phyloP scores from a whole-genome alignment of 148 eudicot species.

The Vaccinium vitisidaea region DNA sequence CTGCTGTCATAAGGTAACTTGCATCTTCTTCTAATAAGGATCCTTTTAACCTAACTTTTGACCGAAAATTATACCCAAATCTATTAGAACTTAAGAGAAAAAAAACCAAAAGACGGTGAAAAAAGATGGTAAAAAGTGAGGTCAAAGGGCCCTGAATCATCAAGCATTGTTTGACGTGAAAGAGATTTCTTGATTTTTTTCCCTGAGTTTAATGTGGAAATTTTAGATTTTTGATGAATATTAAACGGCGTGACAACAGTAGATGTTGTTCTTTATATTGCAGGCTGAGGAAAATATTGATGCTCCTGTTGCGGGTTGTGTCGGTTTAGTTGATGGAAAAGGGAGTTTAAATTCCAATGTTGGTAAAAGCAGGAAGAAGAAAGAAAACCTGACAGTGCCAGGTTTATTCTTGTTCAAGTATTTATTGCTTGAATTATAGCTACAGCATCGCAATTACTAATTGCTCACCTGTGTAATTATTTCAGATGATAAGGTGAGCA shows the following conservation, averaged over 20 bases:
- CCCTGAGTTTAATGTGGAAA: background rate
- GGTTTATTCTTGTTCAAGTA: slow-evolving; percentile 15
- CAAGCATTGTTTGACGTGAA: background rate
- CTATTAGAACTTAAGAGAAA: no score
- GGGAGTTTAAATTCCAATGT: slow-evolving; percentile 11
- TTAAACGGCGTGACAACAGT: background rate
- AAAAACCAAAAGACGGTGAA: no score
- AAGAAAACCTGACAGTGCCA: slow-evolving; percentile 13
- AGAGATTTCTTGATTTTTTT: background rate
- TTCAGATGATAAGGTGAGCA: slow-evolving; percentile 38
- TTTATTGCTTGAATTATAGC: background rate
- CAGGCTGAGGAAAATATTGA: slow-evolving; percentile 35
- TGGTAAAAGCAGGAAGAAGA: slow-evolving; percentile 22
- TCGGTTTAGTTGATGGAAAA: slow-evolving; percentile 20
- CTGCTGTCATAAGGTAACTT: slow-evolving; percentile 52
- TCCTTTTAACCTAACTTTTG: no score
- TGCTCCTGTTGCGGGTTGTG: slow-evolving; percentile 18
- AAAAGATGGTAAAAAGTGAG: no score
- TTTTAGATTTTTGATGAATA: background rate
- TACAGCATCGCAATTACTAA: background rate
- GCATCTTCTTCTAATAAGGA: background rate
- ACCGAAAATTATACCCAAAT: no score
- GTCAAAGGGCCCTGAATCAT: background rate
- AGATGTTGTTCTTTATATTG: slow-evolving; percentile 12
- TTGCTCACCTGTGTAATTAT: background rate